Conservation (phyloP, 2,329 filamentous ascomycete species). For the Penicillium freii region DNA sequence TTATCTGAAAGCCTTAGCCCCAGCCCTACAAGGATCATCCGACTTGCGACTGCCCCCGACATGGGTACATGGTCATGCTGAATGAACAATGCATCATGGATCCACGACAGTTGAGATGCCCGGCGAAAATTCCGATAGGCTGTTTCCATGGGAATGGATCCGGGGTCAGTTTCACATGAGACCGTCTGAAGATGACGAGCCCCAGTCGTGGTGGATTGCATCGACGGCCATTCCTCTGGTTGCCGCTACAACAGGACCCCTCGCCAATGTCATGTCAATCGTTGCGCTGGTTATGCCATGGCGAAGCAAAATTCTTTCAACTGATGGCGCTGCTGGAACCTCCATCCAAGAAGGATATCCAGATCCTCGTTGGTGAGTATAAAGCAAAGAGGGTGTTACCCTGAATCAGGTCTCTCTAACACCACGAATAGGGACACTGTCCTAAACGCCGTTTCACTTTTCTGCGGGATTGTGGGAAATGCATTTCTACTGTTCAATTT, state of each 20-base stretch:
- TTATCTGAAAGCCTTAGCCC: not conserved
- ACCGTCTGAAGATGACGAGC: slow-evolving; percentile 44
- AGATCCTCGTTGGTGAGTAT: slow-evolving; percentile 68
- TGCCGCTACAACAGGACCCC: slow-evolving; percentile 78
- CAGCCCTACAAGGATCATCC: not conserved
- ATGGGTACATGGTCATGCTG: not conserved
- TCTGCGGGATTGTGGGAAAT: slow-evolving; percentile 74
- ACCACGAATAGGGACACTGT: slow-evolving; percentile 58
- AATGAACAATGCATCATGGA: slow-evolving; percentile 20
- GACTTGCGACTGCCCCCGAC: not conserved
- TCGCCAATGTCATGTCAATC: slow-evolving; percentile 85
- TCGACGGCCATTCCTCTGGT: slow-evolving; percentile 67
- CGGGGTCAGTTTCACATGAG: slow-evolving; percentile 33
- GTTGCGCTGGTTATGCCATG: slow-evolving; percentile 79
- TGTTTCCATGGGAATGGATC: slow-evolving; percentile 22
- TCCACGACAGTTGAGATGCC: slow-evolving; percentile 3
- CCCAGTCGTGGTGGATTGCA: slow-evolving; percentile 51
- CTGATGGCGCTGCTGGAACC: slow-evolving; percentile 48
- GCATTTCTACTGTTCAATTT: slow-evolving; percentile 83
- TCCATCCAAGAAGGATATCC: slow-evolving; percentile 54
- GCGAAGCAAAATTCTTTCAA: slow-evolving; percentile 56
- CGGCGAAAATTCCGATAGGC: not conserved
- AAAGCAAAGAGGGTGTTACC: not conserved
- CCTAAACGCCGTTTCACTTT: slow-evolving; percentile 75
- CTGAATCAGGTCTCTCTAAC: not conserved